phyloP scores from a whole-genome alignment of 1,284 basidiomycete genomes.

The Ustilago xerochloae region DNA sequence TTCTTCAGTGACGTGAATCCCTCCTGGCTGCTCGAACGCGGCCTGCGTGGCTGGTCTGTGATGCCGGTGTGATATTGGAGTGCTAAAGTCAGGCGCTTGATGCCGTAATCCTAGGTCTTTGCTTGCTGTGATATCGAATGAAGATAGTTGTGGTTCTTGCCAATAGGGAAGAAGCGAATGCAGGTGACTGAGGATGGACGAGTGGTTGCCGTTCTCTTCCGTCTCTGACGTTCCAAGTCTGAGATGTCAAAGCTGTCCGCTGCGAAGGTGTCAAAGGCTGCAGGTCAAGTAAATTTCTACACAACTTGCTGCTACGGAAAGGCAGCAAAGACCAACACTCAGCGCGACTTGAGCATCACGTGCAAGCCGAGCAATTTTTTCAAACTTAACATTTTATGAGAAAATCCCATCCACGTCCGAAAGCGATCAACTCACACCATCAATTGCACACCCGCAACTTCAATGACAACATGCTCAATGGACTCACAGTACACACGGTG shows the following conservation, averaged over 20 bases:
- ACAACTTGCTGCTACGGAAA: no score
- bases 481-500: no score
- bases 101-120: not conserved
- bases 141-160: not conserved
- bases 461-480: not conserved
- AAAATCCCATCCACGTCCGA: no score
- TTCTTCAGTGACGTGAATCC: no score
- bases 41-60: no score
- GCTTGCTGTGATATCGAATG: not conserved
- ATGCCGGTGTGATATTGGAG: no score
- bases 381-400: conserved; percentile 1
- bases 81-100: no score
- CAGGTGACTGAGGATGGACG: not conserved
- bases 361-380: not conserved
- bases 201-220: not conserved
- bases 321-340: conserved; percentile 31
- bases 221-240: not conserved
- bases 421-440: no score
- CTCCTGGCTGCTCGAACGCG: no score
- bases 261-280: conserved; percentile 10
- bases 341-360: conserved; percentile 35
- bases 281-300: conserved; percentile 42
- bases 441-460: no score
- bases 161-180: not conserved
- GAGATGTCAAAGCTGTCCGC: conserved; percentile 1